Conservation (phyloP, 371 early-diverging fungal species). For the Blyttiomyces sp. region DNA sequence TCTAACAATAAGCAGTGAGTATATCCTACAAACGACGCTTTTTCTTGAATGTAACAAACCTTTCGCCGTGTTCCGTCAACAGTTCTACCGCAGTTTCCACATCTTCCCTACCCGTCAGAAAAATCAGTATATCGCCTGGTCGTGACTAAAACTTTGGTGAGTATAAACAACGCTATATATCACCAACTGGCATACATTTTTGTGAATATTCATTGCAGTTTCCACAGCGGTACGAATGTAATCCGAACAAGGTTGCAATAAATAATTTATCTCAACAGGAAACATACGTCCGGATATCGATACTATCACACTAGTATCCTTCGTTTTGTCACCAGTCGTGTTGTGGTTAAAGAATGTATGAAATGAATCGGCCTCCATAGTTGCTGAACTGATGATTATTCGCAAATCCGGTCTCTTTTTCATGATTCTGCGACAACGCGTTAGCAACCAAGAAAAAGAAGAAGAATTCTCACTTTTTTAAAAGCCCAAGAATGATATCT, state of each 20-base stretch:
- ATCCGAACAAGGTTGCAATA: conserved; percentile 52
- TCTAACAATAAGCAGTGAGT: neutral
- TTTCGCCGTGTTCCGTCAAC: conserved; percentile 51
- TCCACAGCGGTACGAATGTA: conserved; percentile 63
- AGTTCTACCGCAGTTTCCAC: conserved; percentile 60
- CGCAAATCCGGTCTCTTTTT: conserved; percentile 53
- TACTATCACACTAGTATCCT: conserved; percentile 61
- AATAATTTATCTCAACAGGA: conserved; percentile 69
- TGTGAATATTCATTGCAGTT: conserved; percentile 65
- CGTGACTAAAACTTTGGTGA: conserved; percentile 40
- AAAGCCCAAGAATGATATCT: conserved; percentile 93
- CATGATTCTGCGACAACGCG: conserved; percentile 21
- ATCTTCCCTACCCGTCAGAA: conserved; percentile 83
- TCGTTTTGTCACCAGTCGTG: conserved; percentile 32
- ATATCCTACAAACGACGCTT: too few relatives aligned
- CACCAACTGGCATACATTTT: conserved; percentile 33
- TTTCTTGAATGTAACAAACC: conserved; percentile 40
- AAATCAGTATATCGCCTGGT: conserved; percentile 77
- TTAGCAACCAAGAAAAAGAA: neutral
- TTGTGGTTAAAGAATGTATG: conserved; percentile 46
- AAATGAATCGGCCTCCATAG: conserved; percentile 42
- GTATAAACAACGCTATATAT: neutral
- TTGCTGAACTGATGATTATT: conserved; percentile 46
- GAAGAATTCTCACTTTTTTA: conserved; percentile 53
- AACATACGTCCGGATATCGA: conserved; percentile 71